Base-by-base conservation (phyloP, 305 asterid species). In the Rubia occidens region DNA sequence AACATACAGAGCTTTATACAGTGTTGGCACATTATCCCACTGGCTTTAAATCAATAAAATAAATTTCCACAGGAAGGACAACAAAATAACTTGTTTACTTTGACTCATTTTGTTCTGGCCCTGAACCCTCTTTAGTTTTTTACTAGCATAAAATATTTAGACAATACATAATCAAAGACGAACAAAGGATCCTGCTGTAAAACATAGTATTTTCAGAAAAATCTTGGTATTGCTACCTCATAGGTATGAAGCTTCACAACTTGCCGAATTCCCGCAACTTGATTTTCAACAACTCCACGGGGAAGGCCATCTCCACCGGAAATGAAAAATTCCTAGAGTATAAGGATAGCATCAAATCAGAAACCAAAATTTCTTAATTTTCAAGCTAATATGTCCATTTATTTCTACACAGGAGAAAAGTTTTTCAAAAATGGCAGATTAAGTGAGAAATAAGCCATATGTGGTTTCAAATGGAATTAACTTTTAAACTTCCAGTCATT, bases 271-370 rank as follows among this genome's bases (percentile, higher is more conserved):
- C 88, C 95, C 58, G 90, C 91, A 21, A 95, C 89, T 71, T 91
- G 97, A 86, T 95, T 95, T 73, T 95, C 99, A 76, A 91, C 99
- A 64, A 89, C 96, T 78, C 97, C 99, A 72, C 99, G 97, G 42
- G 99, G 99, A 53, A 95, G 96, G 56, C 99, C 99, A 21, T 95
- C 99, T 67, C 99, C 99, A 68, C 99, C 99, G 44, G 99, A 91
- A 70, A 95, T 89, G 78, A 89, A 95, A 78, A 95, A 95, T 71
- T 95, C 99, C 97, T 95, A 53, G 6, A 32, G 37, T 45, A 74
- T 2, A 37, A 51, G 60, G 51, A 14, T 60, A 68, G 15, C 32
- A 26, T 1, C 42, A 24, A 62, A 68, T 67, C 37, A 42, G 44
- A 49, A 40, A 4, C 11, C 11, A 64, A 2, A 64, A 64, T 18